Base-by-base conservation (phyloP, 768 basidiomycete genomes). In the Omphalotus guepiniiformis region DNA sequence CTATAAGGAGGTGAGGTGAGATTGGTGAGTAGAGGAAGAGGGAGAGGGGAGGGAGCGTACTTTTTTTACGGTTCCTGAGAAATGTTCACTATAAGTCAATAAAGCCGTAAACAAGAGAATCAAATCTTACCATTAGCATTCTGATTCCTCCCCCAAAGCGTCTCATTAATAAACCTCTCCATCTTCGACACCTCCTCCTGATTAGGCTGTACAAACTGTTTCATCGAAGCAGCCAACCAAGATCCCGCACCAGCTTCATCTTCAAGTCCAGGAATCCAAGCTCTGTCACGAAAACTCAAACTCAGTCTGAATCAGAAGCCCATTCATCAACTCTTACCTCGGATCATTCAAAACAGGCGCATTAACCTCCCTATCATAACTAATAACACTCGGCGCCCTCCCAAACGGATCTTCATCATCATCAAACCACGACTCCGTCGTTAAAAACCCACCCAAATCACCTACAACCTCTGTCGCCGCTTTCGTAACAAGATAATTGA, bases 201-300 rank as follows among this genome's bases (percentile, higher is more conserved):
- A 51, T 66, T 73, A 1, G 79, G 79, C 50, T 78, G 77, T 1
- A 66, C 74, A 51, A 63, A 80, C 54, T 80, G 75, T 51, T 79
- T 80, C 76, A 79, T 74, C 3, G 71, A 62, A 15, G 74, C 78
- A 6, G 79, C 76, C 12, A 80, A 55, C 76, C 76, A 79, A 19
- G 76, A 78, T 9, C 77, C 78, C 1, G 79, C 78, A 23, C 79
- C 79, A n/a, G 74, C 79, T 58, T 80, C 79, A 52, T 80, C 78
- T 41, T 75, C 78, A 49, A 79, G 54, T 0, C 79, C 79, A n/a
- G 76, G 72, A 42, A 80, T 80, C 79, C 79, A 80, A 12, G 76
- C 76, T 30, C 79, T 47, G 13, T 4, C 5, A 28, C 21, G 2
- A 30, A 8, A 32, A 32, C 30, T 32, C 9, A 32, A 32, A 8